Evolutionary conservation across 2,329 filamentous ascomycete genomes (phyloP).

Genomic region (Huntiella moniliformis): DNA sequence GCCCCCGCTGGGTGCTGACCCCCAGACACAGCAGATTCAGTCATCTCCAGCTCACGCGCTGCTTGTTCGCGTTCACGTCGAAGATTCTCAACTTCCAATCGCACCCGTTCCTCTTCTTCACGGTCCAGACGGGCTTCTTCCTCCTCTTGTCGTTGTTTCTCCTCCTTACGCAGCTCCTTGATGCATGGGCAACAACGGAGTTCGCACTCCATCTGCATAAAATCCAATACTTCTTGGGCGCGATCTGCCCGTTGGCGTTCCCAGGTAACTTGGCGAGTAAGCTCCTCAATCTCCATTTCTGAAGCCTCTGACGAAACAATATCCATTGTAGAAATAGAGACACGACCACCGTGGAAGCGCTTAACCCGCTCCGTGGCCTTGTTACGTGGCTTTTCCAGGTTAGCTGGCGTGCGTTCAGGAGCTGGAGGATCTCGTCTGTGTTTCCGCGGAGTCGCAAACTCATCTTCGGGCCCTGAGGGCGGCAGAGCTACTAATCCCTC

Average conservation of each 20-base stretch:
- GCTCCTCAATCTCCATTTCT: slow-evolving; percentile 40
- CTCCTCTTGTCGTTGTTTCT: neutral
- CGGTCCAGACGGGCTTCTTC: neutral
- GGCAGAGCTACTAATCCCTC: slow-evolving; percentile 53
- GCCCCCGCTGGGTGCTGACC: neutral
- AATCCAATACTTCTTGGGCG: slow-evolving; percentile 55
- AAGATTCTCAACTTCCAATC: slow-evolving; percentile 12
- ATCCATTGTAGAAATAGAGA: slow-evolving; percentile 29
- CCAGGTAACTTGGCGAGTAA: slow-evolving; percentile 34
- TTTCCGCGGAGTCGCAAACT: slow-evolving; percentile 44
- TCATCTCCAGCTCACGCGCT: neutral
- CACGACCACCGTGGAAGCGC: slow-evolving; percentile 16
- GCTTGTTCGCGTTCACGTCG: slow-evolving; percentile 5
- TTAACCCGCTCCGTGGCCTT: slow-evolving; percentile 15
- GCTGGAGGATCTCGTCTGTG: neutral
- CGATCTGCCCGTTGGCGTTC: slow-evolving; percentile 46
- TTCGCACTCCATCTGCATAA: slow-evolving; percentile 55
- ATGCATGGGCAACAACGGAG: slow-evolving; percentile 39
- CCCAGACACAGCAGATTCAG: neutral
- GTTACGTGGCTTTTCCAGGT: slow-evolving; percentile 13
- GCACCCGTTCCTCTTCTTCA: neutral
- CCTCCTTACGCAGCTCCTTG: slow-evolving; percentile 9
- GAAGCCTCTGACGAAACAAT: slow-evolving; percentile 35
- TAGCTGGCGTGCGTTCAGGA: slow-evolving; percentile 11
- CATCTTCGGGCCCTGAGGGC: slow-evolving; percentile 31